phyloP scores from a whole-genome alignment of 352 stramenopile genomes.

The Thalassiosira mediterranea region DNA sequence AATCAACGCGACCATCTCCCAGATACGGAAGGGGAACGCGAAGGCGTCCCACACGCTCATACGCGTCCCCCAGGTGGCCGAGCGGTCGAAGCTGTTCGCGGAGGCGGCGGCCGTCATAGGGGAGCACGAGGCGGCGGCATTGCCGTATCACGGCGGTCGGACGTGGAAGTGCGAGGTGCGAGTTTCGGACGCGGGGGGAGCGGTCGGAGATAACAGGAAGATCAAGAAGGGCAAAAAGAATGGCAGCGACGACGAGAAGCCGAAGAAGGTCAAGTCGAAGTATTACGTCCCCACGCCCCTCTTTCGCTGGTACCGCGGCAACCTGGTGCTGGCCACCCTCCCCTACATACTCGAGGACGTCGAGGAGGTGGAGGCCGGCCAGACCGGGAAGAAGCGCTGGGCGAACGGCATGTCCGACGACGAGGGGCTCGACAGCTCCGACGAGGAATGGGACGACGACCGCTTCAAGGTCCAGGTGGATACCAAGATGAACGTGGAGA shows the following conservation, averaged over 20 bases:
- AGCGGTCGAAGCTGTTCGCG: slow-evolving; percentile 57
- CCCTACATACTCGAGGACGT: slow-evolving; percentile 55
- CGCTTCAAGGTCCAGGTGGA: slow-evolving; percentile 17
- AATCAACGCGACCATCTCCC: slow-evolving; percentile 41
- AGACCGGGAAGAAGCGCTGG: slow-evolving; percentile 58
- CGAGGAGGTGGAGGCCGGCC: slow-evolving; percentile 60
- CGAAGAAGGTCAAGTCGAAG: slow-evolving; percentile 33
- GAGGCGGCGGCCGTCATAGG: slow-evolving; percentile 58
- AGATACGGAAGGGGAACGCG: slow-evolving; percentile 30
- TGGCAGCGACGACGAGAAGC: slow-evolving; percentile 1
- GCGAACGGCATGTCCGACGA: slow-evolving; percentile 33
- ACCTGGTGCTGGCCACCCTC: slow-evolving; percentile 46
- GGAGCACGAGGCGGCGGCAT: slow-evolving; percentile 50
- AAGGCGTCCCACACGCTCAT: slow-evolving; percentile 40
- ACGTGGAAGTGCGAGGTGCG: slow-evolving; percentile 67
- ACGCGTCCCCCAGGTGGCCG: slow-evolving; percentile 43
- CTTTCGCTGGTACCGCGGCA: slow-evolving; percentile 68
- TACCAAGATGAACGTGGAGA: slow-evolving; percentile 46
- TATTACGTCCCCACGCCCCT: slow-evolving; percentile 46
- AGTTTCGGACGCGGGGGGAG: slow-evolving; percentile 55
- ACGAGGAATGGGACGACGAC: slow-evolving; percentile 56
- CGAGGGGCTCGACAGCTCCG: slow-evolving; percentile 43
- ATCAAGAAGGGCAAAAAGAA: slow-evolving; percentile 6
- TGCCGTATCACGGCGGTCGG: slow-evolving; percentile 69
- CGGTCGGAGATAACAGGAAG: slow-evolving; percentile 31